Evolutionary conservation across 2,329 filamentous ascomycete species (phyloP).

Genomic region (Xylaria sp.): DNA sequence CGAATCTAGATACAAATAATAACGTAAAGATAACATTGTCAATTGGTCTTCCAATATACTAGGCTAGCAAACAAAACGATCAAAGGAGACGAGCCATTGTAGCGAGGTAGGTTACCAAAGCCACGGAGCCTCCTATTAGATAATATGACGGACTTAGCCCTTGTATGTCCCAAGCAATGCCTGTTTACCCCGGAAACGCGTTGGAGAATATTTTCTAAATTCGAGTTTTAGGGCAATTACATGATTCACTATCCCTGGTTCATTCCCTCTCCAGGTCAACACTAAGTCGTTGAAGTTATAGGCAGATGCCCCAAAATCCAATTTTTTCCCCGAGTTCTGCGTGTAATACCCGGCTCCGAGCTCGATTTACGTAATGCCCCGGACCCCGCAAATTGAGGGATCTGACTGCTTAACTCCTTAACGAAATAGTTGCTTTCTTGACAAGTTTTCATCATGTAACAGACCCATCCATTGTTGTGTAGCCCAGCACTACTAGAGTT

Average conservation of each 20-base stretch:
- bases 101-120: neutral
- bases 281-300: neutral
- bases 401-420: constrained; percentile 1
- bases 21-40: neutral
- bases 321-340: neutral
- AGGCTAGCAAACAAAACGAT: neutral
- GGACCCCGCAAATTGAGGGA: constrained; percentile 30
- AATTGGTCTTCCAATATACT: neutral
- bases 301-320: neutral
- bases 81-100: neutral
- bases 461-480: neutral
- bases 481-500: neutral
- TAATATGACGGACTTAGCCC: neutral
- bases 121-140: neutral
- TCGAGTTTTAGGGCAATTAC: neutral
- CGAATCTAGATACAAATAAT: neutral
- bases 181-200: neutral
- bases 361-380: constrained; percentile 28
- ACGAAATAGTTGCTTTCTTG: constrained; percentile 11
- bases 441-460: constrained; percentile 36
- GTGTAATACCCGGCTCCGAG: neutral
- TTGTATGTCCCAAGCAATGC: neutral
- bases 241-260: neutral
- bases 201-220: neutral
- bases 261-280: neutral